Evolutionary conservation across 257 asterid species (phyloP).

Genomic region (Solanum clarkiae): DNA sequence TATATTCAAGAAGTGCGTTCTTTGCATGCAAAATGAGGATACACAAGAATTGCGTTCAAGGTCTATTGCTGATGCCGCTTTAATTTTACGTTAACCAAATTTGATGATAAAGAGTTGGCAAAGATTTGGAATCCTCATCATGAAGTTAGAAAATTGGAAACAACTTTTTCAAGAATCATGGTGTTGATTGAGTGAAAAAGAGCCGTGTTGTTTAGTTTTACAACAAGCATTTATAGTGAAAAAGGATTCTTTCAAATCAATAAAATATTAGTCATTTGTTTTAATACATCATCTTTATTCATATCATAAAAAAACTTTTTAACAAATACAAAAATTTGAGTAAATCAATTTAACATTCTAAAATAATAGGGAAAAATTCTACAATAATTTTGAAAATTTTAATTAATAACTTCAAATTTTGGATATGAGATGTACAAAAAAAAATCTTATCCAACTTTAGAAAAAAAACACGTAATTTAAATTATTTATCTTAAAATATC

Average conservation of each 20-base stretch:
- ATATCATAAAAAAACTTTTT: neutral
- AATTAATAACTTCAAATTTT: neutral
- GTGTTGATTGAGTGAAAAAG: slow-evolving; percentile 13
- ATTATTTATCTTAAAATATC: neutral
- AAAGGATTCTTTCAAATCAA: neutral
- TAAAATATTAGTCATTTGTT: neutral
- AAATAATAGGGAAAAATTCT: neutral
- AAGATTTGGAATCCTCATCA: slow-evolving; percentile 6
- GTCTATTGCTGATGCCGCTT: neutral
- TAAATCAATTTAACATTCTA: neutral
- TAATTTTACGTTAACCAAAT: neutral
- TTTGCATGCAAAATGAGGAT: neutral
- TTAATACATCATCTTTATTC: neutral
- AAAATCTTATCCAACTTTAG: neutral
- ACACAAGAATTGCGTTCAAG: neutral
- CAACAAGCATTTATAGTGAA: neutral
- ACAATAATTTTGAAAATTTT: no score
- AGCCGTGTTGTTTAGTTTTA: neutral
- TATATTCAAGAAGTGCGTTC: neutral
- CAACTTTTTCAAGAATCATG: slow-evolving; percentile 10
- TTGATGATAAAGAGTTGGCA: slow-evolving; percentile 3
- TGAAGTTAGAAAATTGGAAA: slow-evolving; percentile 16
- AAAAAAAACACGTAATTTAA: neutral
- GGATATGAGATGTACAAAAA: neutral
- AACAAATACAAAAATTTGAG: neutral